phyloP scores from a whole-genome alignment of 495 filamentous ascomycete species.

The Glutinoglossum americanum region DNA sequence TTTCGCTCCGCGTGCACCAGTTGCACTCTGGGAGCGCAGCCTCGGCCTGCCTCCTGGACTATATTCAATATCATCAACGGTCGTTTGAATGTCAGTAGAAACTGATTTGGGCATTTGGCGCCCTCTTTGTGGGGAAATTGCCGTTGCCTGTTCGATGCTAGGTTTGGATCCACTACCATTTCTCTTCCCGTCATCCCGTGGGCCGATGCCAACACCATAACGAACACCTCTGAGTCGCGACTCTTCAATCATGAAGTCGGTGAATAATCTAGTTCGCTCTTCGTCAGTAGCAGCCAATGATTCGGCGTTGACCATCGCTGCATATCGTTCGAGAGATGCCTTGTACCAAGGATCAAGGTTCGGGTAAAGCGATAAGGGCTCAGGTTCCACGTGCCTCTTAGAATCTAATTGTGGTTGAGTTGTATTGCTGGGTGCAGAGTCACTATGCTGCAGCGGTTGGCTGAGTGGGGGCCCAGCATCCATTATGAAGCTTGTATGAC shows the following conservation, averaged over 20 bases:
- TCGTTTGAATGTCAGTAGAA: background rate
- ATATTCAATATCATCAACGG: conserved; percentile 4
- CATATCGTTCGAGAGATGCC: conserved; percentile 13
- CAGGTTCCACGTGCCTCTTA: background rate
- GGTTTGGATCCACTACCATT: background rate
- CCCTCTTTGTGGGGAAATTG: background rate
- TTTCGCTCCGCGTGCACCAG: too few species aligned
- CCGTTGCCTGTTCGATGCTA: background rate
- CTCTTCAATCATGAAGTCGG: conserved; percentile 12
- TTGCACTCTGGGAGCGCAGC: background rate
- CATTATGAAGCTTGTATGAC: background rate
- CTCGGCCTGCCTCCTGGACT: conserved; percentile 5
- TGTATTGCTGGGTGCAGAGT: too few species aligned
- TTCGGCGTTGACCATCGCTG: conserved; percentile 12
- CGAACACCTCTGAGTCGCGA: background rate
- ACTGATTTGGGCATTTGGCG: background rate
- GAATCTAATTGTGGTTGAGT: background rate
- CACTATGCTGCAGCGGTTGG: too few species aligned
- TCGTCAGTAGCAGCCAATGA: conserved; percentile 9
- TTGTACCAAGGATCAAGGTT: conserved; percentile 15
- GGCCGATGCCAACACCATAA: background rate
- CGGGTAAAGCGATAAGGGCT: conserved; percentile 8
- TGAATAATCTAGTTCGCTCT: conserved; percentile 13
- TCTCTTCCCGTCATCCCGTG: background rate
- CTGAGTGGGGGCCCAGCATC: background rate